phyloP scores from a whole-genome alignment of 805 yeast species.

The Saccharomycopsis fodiens region DNA sequence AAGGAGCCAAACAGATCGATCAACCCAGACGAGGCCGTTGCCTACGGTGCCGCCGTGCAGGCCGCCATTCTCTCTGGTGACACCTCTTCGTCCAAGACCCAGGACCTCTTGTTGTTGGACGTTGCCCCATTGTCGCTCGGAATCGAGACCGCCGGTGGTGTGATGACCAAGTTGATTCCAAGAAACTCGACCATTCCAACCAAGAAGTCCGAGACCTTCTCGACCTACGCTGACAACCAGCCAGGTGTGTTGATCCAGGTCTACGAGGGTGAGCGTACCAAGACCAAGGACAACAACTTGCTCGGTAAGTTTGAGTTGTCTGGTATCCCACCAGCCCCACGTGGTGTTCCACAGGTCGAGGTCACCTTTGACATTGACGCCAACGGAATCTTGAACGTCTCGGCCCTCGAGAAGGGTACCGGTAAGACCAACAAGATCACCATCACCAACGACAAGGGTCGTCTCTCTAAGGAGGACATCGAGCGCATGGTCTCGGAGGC shows the following conservation, averaged over 20 bases:
- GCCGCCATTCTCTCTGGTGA: constrained; percentile 98
- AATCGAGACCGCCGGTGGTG: constrained; percentile 99
- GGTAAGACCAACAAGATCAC: constrained; percentile 97
- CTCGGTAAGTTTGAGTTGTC: constrained; percentile 95
- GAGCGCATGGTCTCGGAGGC: constrained; percentile 98
- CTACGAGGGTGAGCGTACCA: constrained; percentile 96
- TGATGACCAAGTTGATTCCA: constrained; percentile 97
- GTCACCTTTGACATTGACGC: constrained; percentile 97
- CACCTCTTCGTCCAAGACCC: constrained; percentile 94
- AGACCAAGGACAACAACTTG: constrained; percentile 92
- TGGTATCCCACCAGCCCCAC: constrained; percentile 98
- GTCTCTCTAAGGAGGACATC: constrained; percentile 94
- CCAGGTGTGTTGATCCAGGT: constrained; percentile 99
- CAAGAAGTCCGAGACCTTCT: constrained; percentile 96
- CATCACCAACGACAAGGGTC: constrained; percentile 98
- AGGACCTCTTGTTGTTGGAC: constrained; percentile 92
- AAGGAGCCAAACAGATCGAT: constrained; percentile 97
- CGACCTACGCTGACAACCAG: constrained; percentile 98
- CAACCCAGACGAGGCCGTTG: constrained; percentile 99
- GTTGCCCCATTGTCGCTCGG: constrained; percentile 98
- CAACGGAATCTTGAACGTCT: constrained; percentile 93
- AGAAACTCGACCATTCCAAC: constrained; percentile 99
- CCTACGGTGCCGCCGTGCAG: constrained; percentile 99
- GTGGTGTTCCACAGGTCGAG: constrained; percentile 98
- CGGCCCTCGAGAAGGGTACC: constrained; percentile 97